These are phyloP conservation scores for Chiua sp. DNA, from an alignment of 1,284 basidiomycete genomes.

Conservation along the genomic window DNA sequence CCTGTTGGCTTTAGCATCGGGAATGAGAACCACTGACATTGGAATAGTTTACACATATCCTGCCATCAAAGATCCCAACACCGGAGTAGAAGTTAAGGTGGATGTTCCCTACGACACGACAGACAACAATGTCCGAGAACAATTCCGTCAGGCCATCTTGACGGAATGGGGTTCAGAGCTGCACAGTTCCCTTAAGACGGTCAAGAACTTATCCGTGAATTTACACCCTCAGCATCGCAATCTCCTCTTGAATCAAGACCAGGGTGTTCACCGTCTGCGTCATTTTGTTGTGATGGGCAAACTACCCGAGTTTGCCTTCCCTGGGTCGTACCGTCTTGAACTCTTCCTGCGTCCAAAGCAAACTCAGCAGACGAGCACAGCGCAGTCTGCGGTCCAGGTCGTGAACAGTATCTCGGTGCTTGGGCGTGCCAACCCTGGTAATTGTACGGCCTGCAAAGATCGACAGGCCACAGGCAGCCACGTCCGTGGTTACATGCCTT, in stretches of 20 bases:
- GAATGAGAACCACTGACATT: background rate
- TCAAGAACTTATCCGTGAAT: background rate
- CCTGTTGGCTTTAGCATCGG: background rate
- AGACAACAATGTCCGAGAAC: slow-evolving; percentile 12
- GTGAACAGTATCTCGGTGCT: slow-evolving; percentile 22
- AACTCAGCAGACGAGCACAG: background rate
- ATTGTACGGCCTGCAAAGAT: slow-evolving; percentile 14
- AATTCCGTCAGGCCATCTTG: slow-evolving; percentile 9
- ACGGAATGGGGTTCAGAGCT: slow-evolving; percentile 7
- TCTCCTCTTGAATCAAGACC: slow-evolving; percentile 12
- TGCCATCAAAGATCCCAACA: slow-evolving; percentile 3
- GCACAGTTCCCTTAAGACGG: background rate
- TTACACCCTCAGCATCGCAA: background rate
- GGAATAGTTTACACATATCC: slow-evolving; percentile 27
- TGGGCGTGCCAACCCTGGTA: slow-evolving; percentile 8
- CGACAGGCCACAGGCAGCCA: slow-evolving; percentile 14
- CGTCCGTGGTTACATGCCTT: slow-evolving; percentile 18
- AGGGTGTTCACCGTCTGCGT: background rate
- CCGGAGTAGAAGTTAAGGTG: slow-evolving; percentile 12
- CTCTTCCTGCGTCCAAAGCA: slow-evolving; percentile 13
- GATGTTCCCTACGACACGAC: slow-evolving; percentile 13
- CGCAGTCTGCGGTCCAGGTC: background rate
- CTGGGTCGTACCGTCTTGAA: slow-evolving; percentile 25
- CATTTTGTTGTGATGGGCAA: slow-evolving; percentile 9
- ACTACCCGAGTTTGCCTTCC: slow-evolving; percentile 23